These are phyloP conservation scores for Candida maesae DNA, from an alignment of 805 yeast species.

Conservation along the genomic window DNA sequence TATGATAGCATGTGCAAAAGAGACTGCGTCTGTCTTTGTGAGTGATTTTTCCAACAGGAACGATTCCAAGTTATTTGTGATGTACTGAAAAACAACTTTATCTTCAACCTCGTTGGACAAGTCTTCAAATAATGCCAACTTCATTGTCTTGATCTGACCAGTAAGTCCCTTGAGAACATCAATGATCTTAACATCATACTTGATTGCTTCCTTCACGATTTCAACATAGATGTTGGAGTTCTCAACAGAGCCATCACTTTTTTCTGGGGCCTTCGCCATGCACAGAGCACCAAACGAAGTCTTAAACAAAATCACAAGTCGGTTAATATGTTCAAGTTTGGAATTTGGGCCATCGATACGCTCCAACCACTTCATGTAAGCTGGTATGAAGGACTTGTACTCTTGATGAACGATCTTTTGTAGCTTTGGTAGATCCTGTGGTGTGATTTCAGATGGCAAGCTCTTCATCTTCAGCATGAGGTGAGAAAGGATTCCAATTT, in stretches of 20 bases:
- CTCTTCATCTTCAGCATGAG: conserved; percentile 8
- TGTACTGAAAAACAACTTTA: conserved; percentile 9
- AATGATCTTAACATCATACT: conserved; percentile 7
- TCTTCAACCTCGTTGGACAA: conserved; percentile 5
- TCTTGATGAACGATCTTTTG: neutral
- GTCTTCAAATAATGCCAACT: conserved; percentile 16
- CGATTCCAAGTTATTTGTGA: conserved; percentile 24
- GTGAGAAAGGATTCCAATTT: conserved; percentile 4
- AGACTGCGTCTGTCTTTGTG: conserved; percentile 3
- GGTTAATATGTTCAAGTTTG: conserved; percentile 16
- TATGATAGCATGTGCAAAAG: conserved; percentile 12
- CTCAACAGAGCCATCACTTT: conserved; percentile 2
- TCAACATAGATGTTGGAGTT: conserved; percentile 13
- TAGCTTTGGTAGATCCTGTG: neutral
- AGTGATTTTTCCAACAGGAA: conserved; percentile 15
- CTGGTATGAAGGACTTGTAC: conserved; percentile 6
- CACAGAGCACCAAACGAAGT: conserved; percentile 17
- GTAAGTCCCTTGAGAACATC: conserved; percentile 20
- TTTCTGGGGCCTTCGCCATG: conserved; percentile 2
- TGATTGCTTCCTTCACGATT: conserved; percentile 7
- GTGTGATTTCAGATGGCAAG: neutral
- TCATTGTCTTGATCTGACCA: conserved; percentile 14
- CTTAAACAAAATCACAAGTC: conserved; percentile 14
- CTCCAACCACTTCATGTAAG: conserved; percentile 4
- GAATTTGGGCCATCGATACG: neutral